Percentiles rank a stretch among this genome's conserved stretches.
phyloP scores from a whole-genome alignment of 2,329 filamentous ascomycete species.

The Aureobasidium sp. region DNA sequence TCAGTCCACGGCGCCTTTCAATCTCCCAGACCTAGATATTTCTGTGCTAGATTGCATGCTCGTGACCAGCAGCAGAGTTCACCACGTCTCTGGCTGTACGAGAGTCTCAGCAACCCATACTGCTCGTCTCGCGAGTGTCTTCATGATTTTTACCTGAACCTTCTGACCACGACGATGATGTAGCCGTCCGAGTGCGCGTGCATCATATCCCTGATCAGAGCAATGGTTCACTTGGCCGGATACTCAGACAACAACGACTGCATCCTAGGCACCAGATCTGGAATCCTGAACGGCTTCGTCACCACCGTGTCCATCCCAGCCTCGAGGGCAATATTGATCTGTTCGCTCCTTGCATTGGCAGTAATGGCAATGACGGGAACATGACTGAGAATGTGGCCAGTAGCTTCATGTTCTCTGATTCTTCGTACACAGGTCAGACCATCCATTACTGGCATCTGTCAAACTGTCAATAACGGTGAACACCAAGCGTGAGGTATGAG shows the following conservation, averaged over 20 bases:
- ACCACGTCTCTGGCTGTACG: too few relatives aligned
- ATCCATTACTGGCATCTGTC: constrained; percentile 24
- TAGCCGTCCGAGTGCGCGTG: too few relatives aligned
- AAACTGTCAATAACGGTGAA: background rate
- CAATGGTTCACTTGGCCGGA: background rate
- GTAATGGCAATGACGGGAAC: constrained; percentile 24
- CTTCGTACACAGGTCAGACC: constrained; percentile 19
- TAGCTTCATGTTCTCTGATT: constrained; percentile 19
- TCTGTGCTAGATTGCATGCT: too few relatives aligned
- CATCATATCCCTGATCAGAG: too few relatives aligned
- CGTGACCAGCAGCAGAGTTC: too few relatives aligned
- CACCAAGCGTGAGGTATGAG: background rate
- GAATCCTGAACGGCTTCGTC: constrained; percentile 28
- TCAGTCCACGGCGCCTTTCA: too few relatives aligned
- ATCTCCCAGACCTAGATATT: too few relatives aligned
- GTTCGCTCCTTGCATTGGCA: constrained; percentile 22
- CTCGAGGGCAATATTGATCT: constrained; percentile 18
- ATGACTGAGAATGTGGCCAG: constrained; percentile 12
- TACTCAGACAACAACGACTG: constrained; percentile 15
- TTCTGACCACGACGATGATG: too few relatives aligned
- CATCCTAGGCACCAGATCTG: constrained; percentile 28
- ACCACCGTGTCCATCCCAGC: constrained; percentile 21
- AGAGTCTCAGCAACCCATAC: too few relatives aligned
- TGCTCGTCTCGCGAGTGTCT: too few relatives aligned
- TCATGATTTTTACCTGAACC: too few relatives aligned